These are phyloP conservation scores for Echeveria elegans DNA, from an alignment of 164 flowering plant species.

Conservation along the genomic window DNA sequence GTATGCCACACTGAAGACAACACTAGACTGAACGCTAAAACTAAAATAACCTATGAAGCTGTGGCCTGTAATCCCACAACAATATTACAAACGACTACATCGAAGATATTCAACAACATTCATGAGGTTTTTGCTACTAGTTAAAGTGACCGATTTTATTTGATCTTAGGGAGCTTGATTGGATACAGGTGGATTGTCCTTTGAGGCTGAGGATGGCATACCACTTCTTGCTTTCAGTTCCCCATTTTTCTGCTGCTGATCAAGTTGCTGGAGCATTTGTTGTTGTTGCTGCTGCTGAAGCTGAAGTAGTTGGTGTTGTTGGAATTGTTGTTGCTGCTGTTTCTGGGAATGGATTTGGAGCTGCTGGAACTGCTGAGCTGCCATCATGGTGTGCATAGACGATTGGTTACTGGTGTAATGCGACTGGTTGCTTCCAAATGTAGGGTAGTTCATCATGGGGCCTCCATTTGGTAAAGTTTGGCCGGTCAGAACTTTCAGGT, in stretches of 20 bases:
- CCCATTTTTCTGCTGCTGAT: constrained; percentile 27
- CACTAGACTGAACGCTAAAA: too few relatives aligned
- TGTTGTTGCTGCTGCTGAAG: constrained; percentile 30
- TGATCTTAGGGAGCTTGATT: constrained; percentile 7
- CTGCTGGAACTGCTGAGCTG: constrained; percentile 91
- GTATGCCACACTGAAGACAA: background rate
- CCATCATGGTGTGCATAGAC: constrained; percentile 53
- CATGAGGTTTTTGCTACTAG: background rate
- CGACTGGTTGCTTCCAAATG: constrained; percentile 51
- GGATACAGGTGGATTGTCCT: constrained; percentile 32
- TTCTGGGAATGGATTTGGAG: constrained; percentile 91
- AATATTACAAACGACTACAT: too few relatives aligned
- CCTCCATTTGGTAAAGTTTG: constrained; percentile 69
- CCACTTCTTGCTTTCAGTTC: constrained; percentile 38
- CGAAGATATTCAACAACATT: background rate
- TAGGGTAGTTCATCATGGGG: constrained; percentile 54
- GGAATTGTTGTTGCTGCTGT: constrained; percentile 54
- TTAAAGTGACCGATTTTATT: background rate
- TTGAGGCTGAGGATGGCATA: constrained; percentile 29
- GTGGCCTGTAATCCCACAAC: too few relatives aligned
- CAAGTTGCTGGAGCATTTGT: constrained; percentile 12
- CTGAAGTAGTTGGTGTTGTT: constrained; percentile 24
- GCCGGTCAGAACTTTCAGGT: constrained; percentile 78
- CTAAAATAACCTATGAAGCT: background rate
- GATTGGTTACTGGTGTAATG: constrained; percentile 54